Conservation (phyloP, 495 filamentous ascomycete genomes). For the Podospora appendiculata region DNA sequence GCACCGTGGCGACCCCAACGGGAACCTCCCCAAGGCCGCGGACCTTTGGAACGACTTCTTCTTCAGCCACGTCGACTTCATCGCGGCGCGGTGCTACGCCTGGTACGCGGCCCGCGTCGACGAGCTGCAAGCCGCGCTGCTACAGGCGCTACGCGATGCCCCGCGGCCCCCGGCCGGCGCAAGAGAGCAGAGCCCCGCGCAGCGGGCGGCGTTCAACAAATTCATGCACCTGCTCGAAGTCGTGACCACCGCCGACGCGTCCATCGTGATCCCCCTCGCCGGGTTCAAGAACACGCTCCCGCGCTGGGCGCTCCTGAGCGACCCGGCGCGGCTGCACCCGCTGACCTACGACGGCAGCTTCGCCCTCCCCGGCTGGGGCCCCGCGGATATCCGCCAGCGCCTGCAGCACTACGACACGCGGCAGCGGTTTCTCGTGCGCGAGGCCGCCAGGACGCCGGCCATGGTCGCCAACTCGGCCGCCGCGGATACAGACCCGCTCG, state of each 20-base stretch:
- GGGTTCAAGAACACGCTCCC: constrained; percentile 6
- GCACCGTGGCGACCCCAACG: not conserved
- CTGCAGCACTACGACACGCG: not conserved
- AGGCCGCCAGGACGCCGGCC: not conserved
- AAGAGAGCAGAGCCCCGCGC: not conserved
- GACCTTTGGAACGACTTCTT: constrained; percentile 15
- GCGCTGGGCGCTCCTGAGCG: not conserved
- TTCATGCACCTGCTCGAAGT: not conserved
- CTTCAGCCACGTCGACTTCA: constrained; percentile 5
- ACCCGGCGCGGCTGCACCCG: constrained; percentile 8
- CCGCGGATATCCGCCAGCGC: not conserved
- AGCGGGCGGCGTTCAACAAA: not conserved
- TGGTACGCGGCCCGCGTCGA: constrained; percentile 4
- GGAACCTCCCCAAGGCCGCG: not conserved
- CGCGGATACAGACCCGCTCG: not conserved
- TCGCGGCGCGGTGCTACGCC: constrained; percentile 4
- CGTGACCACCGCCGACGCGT: not conserved
- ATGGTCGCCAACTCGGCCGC: not conserved
- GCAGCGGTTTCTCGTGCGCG: not conserved
- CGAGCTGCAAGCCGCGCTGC: not conserved
- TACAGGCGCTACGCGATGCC: not conserved
- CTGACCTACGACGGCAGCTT: not conserved
- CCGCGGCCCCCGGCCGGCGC: not conserved
- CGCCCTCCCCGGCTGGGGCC: not conserved
- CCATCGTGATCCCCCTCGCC: constrained; percentile 4